Evolutionary conservation across 1,284 basidiomycete genomes (phyloP), one percentile per base, ranked within the genome.

Genomic region (Boletellus sp.): DNA sequence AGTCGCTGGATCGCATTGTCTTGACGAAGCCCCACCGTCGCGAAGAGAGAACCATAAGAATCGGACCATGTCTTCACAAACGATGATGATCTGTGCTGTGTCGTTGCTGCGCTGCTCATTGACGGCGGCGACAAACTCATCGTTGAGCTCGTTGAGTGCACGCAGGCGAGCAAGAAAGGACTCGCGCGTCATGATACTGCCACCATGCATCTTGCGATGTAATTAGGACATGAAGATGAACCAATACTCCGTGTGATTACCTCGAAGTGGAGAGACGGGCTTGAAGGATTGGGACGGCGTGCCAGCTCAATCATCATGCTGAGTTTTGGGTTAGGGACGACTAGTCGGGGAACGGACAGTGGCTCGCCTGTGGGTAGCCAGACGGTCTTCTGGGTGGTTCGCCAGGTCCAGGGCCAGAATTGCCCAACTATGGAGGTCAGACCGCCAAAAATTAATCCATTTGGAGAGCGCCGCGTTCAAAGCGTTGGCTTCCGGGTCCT

Each of bases 21-120:
- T 59, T 26, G 58, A 37, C 1, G 47, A 49, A 26, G 63, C 63
- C 4, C 65, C 61, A 8, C 61, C 60, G 41, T 70, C 62, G 2
- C 62, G 58, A 5, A 68, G 44, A 21, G 67, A 68, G 44, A 61
- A 66, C 66, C 61, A 70, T 22, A 70, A 41, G 18, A 70, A 51
- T 15, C 68, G 63, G 16, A 63, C 46, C 19, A 67, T 13, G 30
- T 58, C 59, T 46, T 62, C 60, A 13, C 62, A 65, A 21, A 60
- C 21, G 39, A 72, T 44, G 19, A 67, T 52, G 47, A 64, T 66
- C 40, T 72, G 69, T n/a, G 62, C 57, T 4, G 68, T 68, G 51
- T 71, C 57, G 19, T 55, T 61, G 28, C 53, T 60, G 21, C 67
- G 60, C 18, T 49, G 50, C 48, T 68, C 63, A 8, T 57, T 58